A percentile compares a stretch with the other conserved stretches of the same genome.
phyloP scores from a whole-genome alignment of 2,329 filamentous ascomycete genomes.

The Colletotrichum tabaci region DNA sequence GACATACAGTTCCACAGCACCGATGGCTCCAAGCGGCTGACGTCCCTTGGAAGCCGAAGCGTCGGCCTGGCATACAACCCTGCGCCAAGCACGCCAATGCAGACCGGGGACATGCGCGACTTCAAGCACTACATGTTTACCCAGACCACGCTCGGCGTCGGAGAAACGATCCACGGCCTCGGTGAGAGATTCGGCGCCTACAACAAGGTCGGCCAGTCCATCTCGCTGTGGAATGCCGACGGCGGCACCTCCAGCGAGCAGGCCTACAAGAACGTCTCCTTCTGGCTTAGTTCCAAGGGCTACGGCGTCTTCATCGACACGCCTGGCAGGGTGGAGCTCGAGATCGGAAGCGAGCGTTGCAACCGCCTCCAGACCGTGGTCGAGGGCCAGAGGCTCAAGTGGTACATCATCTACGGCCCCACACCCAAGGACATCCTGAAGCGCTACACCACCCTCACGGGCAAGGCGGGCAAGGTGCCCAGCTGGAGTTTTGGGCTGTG shows the following conservation, averaged over 20 bases:
- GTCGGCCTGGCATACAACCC: slow-evolving; percentile 57
- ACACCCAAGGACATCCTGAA: slow-evolving; percentile 80
- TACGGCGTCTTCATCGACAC: slow-evolving; percentile 85
- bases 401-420: slow-evolving; percentile 80
- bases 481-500: slow-evolving; percentile 84
- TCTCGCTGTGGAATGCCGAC: slow-evolving; percentile 76
- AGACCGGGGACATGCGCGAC: slow-evolving; percentile 55
- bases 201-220: slow-evolving; percentile 80
- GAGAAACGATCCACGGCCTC: slow-evolving; percentile 80
- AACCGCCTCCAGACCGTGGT: slow-evolving; percentile 79
- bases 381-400: slow-evolving; percentile 78
- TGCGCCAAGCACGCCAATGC: slow-evolving; percentile 52
- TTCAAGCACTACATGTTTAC: slow-evolving; percentile 71
- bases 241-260: slow-evolving; percentile 79
- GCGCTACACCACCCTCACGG: slow-evolving; percentile 78
- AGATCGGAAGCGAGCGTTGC: slow-evolving; percentile 82
- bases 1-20: slow-evolving; percentile 57
- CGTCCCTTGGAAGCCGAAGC: slow-evolving; percentile 56
- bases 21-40: slow-evolving; percentile 54
- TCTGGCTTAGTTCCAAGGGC: slow-evolving; percentile 79
- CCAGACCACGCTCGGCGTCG: slow-evolving; percentile 68
- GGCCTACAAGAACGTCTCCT: slow-evolving; percentile 80
- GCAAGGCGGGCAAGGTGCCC: slow-evolving; percentile 75
- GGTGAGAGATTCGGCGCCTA: slow-evolving; percentile 84
- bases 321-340: slow-evolving; percentile 78